Conservation (phyloP, 352 stramenopile genomes). For the Aphanomyces euteiches region DNA sequence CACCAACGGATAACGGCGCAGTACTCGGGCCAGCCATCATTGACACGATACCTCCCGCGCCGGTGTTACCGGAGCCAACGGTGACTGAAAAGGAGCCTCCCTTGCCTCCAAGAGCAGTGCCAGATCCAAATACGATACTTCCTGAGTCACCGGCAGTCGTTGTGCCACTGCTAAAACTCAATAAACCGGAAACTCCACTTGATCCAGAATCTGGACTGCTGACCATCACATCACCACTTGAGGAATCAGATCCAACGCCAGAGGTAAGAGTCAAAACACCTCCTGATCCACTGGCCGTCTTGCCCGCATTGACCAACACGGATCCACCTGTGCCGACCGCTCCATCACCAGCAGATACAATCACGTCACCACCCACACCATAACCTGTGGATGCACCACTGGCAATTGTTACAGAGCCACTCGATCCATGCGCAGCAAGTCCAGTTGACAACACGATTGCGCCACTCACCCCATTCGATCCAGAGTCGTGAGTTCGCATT, state of each 20-base stretch:
- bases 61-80: no score
- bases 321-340: background rate
- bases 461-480: slow-evolving; percentile 27
- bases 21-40: slow-evolving; percentile 29
- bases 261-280: slow-evolving; percentile 17
- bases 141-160: no score
- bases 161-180: no score
- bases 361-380: slow-evolving; percentile 23
- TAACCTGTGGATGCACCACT: background rate
- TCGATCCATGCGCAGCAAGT: slow-evolving; percentile 33
- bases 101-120: no score
- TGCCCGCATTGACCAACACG: background rate
- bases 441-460: slow-evolving; percentile 38
- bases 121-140: no score
- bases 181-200: no score
- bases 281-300: background rate
- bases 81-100: no score
- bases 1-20: no score
- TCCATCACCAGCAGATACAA: slow-evolving; percentile 10
- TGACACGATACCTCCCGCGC: slow-evolving; percentile 40
- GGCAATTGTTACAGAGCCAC: slow-evolving; percentile 36
- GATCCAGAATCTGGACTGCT: background rate
- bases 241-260: background rate
- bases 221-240: slow-evolving; percentile 21
- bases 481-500: slow-evolving; percentile 10